Percentiles rank a stretch among this genome's conserved stretches.
phyloP scores from a whole-genome alignment of 352 stramenopile genomes.

The Phytophthora agathidicida region DNA sequence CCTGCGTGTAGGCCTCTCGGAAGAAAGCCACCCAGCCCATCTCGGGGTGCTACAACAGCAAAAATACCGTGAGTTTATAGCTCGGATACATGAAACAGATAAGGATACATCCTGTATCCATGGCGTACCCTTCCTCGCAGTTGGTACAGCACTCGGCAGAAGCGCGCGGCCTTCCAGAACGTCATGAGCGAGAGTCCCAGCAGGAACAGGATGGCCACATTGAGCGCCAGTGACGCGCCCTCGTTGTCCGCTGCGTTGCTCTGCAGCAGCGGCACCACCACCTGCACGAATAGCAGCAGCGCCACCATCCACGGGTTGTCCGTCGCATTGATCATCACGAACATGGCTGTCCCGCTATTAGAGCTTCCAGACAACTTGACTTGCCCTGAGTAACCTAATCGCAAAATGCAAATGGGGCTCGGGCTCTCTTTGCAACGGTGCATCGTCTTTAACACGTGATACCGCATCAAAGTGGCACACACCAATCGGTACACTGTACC shows the following conservation, averaged over 20 bases:
- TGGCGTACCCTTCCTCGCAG: constrained; percentile 40
- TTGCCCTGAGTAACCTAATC: not conserved
- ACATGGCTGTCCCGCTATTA: constrained; percentile 65
- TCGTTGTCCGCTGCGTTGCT: constrained; percentile 62
- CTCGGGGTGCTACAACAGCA: constrained; percentile 45
- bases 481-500: constrained; percentile 34
- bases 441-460: constrained; percentile 17
- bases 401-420: constrained; percentile 10
- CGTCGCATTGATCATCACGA: constrained; percentile 79
- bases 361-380: not conserved
- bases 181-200: constrained; percentile 61
- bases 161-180: constrained; percentile 59
- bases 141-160: constrained; percentile 58
- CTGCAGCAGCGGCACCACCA: constrained; percentile 78
- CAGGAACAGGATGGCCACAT: constrained; percentile 62
- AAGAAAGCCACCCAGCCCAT: constrained; percentile 65
- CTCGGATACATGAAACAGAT: not conserved
- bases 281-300: constrained; percentile 79
- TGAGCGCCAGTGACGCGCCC: constrained; percentile 56
- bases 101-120: not conserved
- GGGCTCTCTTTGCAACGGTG: constrained; percentile 3
- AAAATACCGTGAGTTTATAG: not conserved
- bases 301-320: constrained; percentile 85
- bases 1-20: constrained; percentile 56
- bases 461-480: constrained; percentile 11